phyloP scores from a whole-genome alignment of 306 rosid species.

The Elaeagnus macrophylla region DNA sequence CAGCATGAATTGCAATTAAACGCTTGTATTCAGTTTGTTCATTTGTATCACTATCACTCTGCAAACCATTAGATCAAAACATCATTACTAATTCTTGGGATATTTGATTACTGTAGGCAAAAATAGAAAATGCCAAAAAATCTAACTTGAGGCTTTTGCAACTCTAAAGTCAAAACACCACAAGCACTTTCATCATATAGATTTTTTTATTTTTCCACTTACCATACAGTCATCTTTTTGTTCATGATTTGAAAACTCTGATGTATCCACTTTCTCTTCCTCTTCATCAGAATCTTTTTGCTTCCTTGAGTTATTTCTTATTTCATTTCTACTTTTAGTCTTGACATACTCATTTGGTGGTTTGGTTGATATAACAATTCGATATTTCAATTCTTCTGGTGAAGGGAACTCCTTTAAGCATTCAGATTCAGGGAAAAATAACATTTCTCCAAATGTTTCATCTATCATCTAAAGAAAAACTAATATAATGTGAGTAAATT shows the following conservation, averaged over 20 bases:
- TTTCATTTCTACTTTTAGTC: constrained; percentile 21
- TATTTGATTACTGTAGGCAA: too few species aligned
- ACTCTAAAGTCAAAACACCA: too few species aligned
- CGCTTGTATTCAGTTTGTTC: constrained; percentile 32
- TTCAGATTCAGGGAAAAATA: constrained; percentile 39
- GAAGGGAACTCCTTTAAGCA: constrained; percentile 41
- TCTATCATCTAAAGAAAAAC: constrained; percentile 38
- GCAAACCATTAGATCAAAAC: constrained; percentile 17
- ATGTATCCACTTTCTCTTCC: constrained; percentile 24
- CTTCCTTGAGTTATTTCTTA: constrained; percentile 9
- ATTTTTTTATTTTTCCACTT: constrained; percentile 13
- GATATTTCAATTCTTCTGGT: constrained; percentile 51
- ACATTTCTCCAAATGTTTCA: constrained; percentile 42
- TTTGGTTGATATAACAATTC: constrained; percentile 52
- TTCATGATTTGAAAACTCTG: constrained; percentile 15
- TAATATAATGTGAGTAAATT: background rate
- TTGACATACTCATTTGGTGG: constrained; percentile 53
- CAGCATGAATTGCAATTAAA: constrained; percentile 50
- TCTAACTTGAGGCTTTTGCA: too few species aligned
- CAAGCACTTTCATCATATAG: background rate
- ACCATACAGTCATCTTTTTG: constrained; percentile 33
- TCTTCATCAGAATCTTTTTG: constrained; percentile 33
- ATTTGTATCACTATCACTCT: constrained; percentile 35
- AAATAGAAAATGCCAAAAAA: too few species aligned
- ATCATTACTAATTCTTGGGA: background rate